Evolutionary conservation across 768 basidiomycete species (phyloP).

Genomic region (Gymnopilus dilepis): DNA sequence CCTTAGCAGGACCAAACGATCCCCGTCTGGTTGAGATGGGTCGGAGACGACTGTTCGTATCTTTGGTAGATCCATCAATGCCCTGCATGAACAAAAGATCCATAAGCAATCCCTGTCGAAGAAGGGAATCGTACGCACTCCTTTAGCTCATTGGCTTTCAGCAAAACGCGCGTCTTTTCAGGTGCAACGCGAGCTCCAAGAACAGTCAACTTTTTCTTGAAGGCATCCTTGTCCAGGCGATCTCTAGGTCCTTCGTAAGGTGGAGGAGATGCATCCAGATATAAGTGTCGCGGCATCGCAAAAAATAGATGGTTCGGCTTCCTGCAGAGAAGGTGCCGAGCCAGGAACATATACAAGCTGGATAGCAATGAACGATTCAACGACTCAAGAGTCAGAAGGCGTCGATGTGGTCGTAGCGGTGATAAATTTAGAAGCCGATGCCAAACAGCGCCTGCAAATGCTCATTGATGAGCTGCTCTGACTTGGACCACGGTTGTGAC

Average conservation of each 20-base stretch:
- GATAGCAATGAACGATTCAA: not conserved
- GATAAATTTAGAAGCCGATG: not conserved
- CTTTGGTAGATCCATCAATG: conserved; percentile 72
- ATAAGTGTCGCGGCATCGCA: conserved; percentile 43
- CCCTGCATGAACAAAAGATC: conserved; percentile 47
- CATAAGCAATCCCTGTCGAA: not conserved
- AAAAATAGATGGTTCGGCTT: conserved; percentile 5
- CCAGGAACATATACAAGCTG: conserved; percentile 21
- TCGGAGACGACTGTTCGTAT: conserved; percentile 62
- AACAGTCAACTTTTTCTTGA: conserved; percentile 68
- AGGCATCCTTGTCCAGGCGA: conserved; percentile 64
- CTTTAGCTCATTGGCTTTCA: conserved; percentile 63
- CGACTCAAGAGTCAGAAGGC: not conserved
- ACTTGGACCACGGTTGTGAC: not conserved
- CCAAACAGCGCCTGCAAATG: not conserved
- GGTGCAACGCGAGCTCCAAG: conserved; percentile 71
- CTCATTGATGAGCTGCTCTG: not conserved
- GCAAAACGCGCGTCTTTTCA: conserved; percentile 54
- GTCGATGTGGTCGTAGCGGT: too few species aligned
- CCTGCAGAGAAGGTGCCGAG: conserved; percentile 15
- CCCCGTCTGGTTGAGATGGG: conserved; percentile 49
- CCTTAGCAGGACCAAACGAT: conserved; percentile 71
- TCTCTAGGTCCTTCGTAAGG: conserved; percentile 54
- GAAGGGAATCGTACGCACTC: conserved; percentile 46
- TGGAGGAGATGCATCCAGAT: conserved; percentile 46